Evolutionary conservation across 2,329 filamentous ascomycete species (phyloP), one percentile per base, ranked within the genome.

Genomic region (Cercospora sp.): DNA sequence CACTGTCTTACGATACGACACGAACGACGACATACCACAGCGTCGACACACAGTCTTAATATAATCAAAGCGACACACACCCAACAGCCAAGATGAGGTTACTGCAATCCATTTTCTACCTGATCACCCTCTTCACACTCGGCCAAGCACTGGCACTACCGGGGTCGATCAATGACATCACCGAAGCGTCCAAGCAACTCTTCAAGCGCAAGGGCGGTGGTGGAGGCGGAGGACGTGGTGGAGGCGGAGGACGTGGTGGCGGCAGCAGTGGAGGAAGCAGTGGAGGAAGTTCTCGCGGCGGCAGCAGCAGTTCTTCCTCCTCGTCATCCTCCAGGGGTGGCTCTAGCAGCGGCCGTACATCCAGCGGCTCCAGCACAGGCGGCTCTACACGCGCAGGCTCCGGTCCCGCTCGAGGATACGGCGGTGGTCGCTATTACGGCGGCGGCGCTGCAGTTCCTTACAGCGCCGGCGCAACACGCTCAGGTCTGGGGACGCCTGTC

Each of bases 391-490:
- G 79, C 8, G 79, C 82, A 6, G 89, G 90, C 67, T 86, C 84
- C 62, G 89, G 90, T 16, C 80, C 85, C 0, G 73, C 81, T 16
- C 87, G 87, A 3, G 69, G 75, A 0, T 92, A 85, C 74, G 89
- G 87, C 48, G 89, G 89, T 10, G 67, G 70, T n/a, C 30, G 63
- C 55, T 91, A 85, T 78, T 93, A 93, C 75, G 85, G 86, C 42
- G 90, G 90, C 60, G 91, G 91, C 60, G 85, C 88, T 0, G 68
- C 81, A 2, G 75, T 77, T 0, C 90, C 91, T 1, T 94, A 91
- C 79, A 90, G 89, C 6, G n/a, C 45, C 0, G 70, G 75, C 26
- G 48, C 83, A 1, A 84, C 83, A 0, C 78, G 82, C 3, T 83
- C 85, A 3, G 84, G 90, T 42, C 26, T 64, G 8, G 39, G 58